Base-by-base conservation (phyloP, 768 basidiomycete genomes). In the Agrocybe chaxingu region DNA sequence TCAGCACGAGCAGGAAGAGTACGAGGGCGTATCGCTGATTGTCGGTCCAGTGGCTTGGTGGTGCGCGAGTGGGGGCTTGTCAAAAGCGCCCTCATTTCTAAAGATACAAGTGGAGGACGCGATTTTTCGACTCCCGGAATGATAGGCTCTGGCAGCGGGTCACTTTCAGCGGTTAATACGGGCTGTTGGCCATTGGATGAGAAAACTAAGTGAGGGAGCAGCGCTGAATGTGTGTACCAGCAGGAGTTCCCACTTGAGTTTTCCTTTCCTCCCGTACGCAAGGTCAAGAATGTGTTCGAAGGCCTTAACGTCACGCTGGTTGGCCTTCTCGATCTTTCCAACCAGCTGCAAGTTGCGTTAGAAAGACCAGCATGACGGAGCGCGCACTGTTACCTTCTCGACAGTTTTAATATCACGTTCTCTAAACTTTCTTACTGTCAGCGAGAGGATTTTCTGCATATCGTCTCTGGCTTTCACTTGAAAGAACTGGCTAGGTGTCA, bases 181-280 rank as follows among this genome's bases (percentile, higher is more conserved):
- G 83, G 80, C 88, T 91, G 40, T 4, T 11, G 9, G 13, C 37
- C 11, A 30, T 12, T 44, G 4, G 29, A 45, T 16, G 42, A 12
- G 45, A 44, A 29, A 18, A 24, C 31, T n/a, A 24, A 24, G 24
- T 5, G 19, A 41, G 16, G 40, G 24, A 35, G 12, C n/a, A 45
- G 49, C 16, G 19, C 36, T 34, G 36, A 44, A 16, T 19, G 12
- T 40, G 58, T 71, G 54, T 56, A 89, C 89, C 70, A 84, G 64
- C 65, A 90, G 69, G 38, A 91, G 64, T 57, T 90, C 86, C 68
- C 79, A 77, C 58, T 74, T 80, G 11, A 92, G 65, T 60, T 78
- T 85, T 18, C 89, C 89, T 56, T 79, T 81, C 51, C 89, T 75
- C 30, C 89, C 89, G 65, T 90, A 92, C 24, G 89, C 89, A 29